phyloP scores from a whole-genome alignment of 2,329 filamentous ascomycete genomes.

The Hypoxylon sp. region DNA sequence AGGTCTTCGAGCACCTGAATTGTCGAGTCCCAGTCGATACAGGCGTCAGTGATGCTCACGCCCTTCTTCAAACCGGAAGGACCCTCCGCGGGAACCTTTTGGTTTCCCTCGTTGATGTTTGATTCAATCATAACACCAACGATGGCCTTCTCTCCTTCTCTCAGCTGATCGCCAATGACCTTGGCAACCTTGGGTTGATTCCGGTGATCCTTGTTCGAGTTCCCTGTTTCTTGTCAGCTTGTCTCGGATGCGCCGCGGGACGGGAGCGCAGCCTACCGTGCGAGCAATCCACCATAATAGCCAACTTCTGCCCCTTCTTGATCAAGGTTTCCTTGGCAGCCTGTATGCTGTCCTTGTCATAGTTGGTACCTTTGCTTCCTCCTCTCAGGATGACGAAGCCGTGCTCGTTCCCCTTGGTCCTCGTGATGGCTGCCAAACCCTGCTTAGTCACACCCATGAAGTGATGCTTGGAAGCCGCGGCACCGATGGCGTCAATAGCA shows the following conservation, averaged over 20 bases:
- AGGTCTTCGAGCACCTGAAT: constrained; percentile 83
- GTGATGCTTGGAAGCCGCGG: constrained; percentile 85
- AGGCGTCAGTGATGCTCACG: constrained; percentile 94
- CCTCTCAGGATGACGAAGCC: constrained; percentile 96
- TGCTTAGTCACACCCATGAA: constrained; percentile 99
- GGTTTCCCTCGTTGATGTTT: constrained; percentile 90
- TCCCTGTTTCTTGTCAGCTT: constrained; percentile 63
- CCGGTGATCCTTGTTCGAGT: constrained; percentile 96
- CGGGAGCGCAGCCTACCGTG: constrained; percentile 69
- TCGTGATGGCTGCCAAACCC: constrained; percentile 91
- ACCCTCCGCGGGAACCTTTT: constrained; percentile 87
- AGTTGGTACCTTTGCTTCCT: constrained; percentile 92
- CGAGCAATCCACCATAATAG: constrained; percentile 98
- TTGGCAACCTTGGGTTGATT: constrained; percentile 96
- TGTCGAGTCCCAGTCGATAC: constrained; percentile 91
- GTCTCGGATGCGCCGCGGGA: background rate
- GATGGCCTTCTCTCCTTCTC: constrained; percentile 85
- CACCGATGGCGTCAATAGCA: constrained; percentile 94
- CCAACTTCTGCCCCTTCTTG: constrained; percentile 84
- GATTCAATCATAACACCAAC: constrained; percentile 99
- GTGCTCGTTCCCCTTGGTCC: constrained; percentile 93
- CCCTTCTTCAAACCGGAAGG: constrained; percentile 82
- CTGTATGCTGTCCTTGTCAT: constrained; percentile 83
- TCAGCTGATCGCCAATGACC: constrained; percentile 82
- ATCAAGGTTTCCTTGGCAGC: constrained; percentile 78